These are phyloP conservation scores for Luffa aegyptiaca DNA, from an alignment of 306 rosid species.

Conservation along the genomic window DNA sequence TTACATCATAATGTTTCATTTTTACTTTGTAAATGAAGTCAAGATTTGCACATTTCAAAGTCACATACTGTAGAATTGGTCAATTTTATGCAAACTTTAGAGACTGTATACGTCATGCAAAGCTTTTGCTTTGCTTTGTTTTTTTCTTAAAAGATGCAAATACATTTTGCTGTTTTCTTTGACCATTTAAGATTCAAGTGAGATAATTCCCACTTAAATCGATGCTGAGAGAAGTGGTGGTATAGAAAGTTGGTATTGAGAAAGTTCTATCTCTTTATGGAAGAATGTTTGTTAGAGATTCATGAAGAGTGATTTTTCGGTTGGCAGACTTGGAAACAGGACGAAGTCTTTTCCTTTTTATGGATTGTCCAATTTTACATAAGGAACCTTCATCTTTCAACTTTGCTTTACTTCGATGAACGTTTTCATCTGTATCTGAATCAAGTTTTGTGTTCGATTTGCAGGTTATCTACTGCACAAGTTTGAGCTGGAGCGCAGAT, in stretches of 20 bases:
- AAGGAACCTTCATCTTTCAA: not conserved
- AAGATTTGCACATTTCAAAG: not conserved
- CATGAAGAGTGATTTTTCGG: not conserved
- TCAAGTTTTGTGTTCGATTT: not conserved
- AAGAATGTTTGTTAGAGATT: not conserved
- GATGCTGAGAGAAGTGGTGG: not conserved
- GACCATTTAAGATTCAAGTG: not conserved
- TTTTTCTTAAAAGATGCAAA: not conserved
- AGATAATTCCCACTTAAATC: not conserved
- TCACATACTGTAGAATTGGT: not conserved
- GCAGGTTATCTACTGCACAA: conserved; percentile 78
- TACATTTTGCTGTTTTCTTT: not conserved
- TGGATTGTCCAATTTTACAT: not conserved
- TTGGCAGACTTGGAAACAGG: too few relatives aligned
- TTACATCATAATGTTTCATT: not conserved
- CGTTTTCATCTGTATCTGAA: not conserved
- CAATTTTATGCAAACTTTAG: not conserved
- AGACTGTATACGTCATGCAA: not conserved
- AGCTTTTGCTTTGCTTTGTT: not conserved
- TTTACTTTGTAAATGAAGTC: not conserved
- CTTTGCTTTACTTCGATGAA: not conserved
- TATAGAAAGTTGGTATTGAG: not conserved
- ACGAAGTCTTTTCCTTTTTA: not conserved
- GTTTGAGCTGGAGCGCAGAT: conserved; percentile 90
- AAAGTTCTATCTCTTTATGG: too few relatives aligned